These are phyloP conservation scores for Streptanthus diversifolius DNA, from an alignment of 345 rosid genomes.

Conservation along the genomic window DNA sequence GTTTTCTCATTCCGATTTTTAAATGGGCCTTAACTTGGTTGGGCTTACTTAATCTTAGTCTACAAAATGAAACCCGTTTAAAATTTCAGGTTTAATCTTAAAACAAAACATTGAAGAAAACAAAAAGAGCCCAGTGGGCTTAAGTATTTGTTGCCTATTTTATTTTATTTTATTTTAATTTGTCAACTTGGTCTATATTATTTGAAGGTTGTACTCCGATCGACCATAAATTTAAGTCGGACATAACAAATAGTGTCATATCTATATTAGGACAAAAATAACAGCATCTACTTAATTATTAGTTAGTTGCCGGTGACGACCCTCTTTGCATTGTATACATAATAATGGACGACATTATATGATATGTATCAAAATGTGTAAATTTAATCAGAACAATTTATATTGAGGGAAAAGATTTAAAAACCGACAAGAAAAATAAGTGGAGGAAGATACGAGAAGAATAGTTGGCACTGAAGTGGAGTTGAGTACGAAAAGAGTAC, in stretches of 20 bases:
- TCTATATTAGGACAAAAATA: background rate
- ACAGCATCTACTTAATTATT: background rate
- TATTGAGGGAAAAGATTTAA: background rate
- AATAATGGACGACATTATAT: conserved; percentile 8
- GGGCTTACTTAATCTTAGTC: background rate
- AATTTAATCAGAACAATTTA: background rate
- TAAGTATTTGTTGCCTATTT: background rate
- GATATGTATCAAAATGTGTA: background rate
- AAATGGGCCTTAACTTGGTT: conserved; percentile 9
- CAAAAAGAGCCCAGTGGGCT: background rate
- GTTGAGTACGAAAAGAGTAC: conserved; percentile 33
- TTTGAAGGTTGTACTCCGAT: too few relatives aligned
- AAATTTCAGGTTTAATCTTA: background rate
- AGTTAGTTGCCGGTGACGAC: conserved; percentile 12
- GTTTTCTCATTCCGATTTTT: background rate
- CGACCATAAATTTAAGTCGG: background rate
- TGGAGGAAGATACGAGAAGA: conserved; percentile 24
- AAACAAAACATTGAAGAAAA: background rate
- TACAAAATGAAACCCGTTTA: background rate
- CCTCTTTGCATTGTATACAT: conserved; percentile 14
- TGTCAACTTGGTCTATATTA: background rate
- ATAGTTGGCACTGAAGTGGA: conserved; percentile 36
- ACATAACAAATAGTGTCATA: background rate
- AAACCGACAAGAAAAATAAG: conserved; percentile 29
- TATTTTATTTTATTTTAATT: background rate